These are phyloP conservation scores for Diaporthe amygdali DNA, from an alignment of 2,329 filamentous ascomycete genomes.

Conservation along the genomic window DNA sequence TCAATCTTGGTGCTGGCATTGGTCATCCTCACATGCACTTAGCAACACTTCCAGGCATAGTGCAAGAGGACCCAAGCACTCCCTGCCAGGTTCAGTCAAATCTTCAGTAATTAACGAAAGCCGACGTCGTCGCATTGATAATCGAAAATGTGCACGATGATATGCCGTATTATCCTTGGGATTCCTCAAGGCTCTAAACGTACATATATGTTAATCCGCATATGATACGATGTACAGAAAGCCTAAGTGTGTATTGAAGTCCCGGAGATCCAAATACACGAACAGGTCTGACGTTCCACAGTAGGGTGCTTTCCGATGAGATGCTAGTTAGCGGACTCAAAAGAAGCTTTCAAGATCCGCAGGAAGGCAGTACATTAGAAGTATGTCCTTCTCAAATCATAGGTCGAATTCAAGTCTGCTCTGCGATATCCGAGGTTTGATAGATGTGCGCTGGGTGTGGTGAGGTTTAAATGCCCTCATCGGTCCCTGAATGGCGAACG, in stretches of 20 bases:
- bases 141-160: too few relatives aligned
- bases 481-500: background rate
- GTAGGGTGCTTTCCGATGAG: background rate
- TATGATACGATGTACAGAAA: too few relatives aligned
- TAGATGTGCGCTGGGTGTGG: background rate
- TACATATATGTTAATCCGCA: too few relatives aligned
- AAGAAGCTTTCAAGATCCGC: background rate
- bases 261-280: background rate
- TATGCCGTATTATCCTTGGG: too few relatives aligned
- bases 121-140: background rate
- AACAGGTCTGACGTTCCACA: too few relatives aligned
- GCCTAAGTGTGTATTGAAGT: background rate
- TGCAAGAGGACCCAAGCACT: background rate
- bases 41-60: background rate
- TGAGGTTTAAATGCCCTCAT: background rate
- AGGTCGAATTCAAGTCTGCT: background rate
- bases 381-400: background rate
- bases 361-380: background rate
- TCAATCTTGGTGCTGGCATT: background rate
- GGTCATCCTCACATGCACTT: background rate
- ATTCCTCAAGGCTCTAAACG: too few relatives aligned
- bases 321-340: too few relatives aligned
- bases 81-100: too few relatives aligned
- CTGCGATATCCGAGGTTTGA: too few relatives aligned
- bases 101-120: background rate